Conservation (phyloP, 441 rosid species). For the Populus hybrid region DNA sequence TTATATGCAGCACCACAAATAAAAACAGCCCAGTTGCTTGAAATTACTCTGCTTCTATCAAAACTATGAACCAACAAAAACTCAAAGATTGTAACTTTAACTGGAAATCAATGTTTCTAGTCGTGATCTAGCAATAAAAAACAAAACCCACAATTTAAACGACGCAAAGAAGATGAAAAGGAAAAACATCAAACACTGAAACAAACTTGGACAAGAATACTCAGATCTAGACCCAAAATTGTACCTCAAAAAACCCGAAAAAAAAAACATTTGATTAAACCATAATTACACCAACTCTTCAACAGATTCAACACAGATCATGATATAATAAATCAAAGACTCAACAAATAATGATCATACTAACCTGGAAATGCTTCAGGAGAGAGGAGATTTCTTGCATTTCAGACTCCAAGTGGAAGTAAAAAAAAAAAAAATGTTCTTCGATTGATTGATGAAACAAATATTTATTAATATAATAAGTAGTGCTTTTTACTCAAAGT, state of each 20-base stretch:
- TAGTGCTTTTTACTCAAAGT: not conserved
- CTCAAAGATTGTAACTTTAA: not conserved
- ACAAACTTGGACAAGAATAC: conserved; percentile 9
- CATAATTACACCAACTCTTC: not conserved
- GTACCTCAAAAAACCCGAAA: not conserved
- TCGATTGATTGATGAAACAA: not conserved
- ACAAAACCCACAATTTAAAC: not conserved
- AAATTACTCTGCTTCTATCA: not conserved
- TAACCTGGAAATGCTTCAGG: conserved; percentile 42
- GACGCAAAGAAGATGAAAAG: not conserved
- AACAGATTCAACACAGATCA: conserved; percentile 18
- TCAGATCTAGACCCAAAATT: conserved; percentile 41
- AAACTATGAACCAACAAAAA: not conserved
- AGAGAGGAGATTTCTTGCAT: conserved; percentile 31
- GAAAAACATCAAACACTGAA: not conserved
- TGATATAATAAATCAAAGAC: not conserved
- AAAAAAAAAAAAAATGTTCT: not conserved
- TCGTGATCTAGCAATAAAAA: conserved; percentile 4
- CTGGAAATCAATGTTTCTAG: not conserved
- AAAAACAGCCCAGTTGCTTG: not conserved
- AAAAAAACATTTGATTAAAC: not conserved
- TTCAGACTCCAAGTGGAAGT: not conserved
- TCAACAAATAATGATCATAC: not conserved
- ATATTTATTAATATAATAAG: not conserved
- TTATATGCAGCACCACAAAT: not conserved